Conservation (phyloP, 495 filamentous ascomycete genomes). For the Aspergillus baeticus region DNA sequence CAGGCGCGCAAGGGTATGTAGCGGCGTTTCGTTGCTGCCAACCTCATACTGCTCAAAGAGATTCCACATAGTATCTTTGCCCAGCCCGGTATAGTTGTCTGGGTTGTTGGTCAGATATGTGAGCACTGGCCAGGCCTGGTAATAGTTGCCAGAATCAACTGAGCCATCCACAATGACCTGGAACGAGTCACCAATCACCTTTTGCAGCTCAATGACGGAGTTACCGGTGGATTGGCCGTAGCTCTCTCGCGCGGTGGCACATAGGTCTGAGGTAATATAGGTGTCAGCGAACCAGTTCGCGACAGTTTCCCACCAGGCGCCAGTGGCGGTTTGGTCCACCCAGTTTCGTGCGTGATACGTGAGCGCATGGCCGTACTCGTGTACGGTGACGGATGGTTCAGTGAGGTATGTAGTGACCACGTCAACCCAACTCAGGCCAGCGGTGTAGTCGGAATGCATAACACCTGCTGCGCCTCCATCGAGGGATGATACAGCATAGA, state of each 20-base stretch:
- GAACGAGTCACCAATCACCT: conserved; percentile 14
- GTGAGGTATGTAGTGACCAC: conserved; percentile 3
- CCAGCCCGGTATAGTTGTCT: conserved; percentile 12
- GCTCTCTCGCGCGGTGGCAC: background rate
- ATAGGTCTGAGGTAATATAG: conserved; percentile 9
- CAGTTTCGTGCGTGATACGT: conserved; percentile 15
- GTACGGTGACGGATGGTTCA: conserved; percentile 10
- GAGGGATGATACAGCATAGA: conserved; percentile 4
- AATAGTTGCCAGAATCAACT: conserved; percentile 8
- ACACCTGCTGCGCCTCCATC: conserved; percentile 9
- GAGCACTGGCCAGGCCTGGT: conserved; percentile 16
- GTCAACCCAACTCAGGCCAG: conserved; percentile 12
- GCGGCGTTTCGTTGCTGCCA: conserved; percentile 14
- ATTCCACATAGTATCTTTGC: background rate
- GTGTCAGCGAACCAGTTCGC: conserved; percentile 15
- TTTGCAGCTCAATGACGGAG: conserved; percentile 7
- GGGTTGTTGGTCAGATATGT: conserved; percentile 17
- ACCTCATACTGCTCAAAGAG: conserved; percentile 10
- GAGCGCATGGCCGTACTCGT: conserved; percentile 18
- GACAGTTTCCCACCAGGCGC: conserved; percentile 16
- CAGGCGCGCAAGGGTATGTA: conserved; percentile 10
- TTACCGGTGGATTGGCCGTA: conserved; percentile 6
- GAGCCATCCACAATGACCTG: conserved; percentile 16
- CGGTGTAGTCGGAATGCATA: conserved; percentile 1
- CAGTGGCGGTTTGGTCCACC: conserved; percentile 12